Evolutionary conservation across 768 basidiomycete genomes (phyloP).

Genomic region (Lyophyllum decastes): DNA sequence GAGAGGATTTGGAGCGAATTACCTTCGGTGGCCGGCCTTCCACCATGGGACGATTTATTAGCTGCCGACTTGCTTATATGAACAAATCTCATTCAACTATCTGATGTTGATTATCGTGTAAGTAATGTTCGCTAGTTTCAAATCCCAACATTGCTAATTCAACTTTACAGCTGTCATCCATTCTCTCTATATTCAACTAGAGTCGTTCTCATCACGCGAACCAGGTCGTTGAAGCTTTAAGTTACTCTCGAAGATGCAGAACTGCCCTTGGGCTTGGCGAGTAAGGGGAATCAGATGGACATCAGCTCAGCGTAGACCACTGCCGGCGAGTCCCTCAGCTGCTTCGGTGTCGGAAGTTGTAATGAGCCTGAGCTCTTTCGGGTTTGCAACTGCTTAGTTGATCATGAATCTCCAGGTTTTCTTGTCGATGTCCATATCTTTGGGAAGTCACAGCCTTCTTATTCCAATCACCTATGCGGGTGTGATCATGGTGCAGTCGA

Average conservation of each 20-base stretch:
- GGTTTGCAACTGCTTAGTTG: background rate
- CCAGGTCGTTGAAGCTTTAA: background rate
- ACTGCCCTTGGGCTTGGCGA: background rate
- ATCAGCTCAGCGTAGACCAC: background rate
- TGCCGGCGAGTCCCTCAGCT: background rate
- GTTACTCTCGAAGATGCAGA: too few relatives aligned
- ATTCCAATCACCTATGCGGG: background rate
- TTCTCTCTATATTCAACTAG: background rate
- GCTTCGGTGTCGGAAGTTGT: background rate
- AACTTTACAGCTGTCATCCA: background rate
- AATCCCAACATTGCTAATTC: background rate
- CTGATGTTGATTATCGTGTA: background rate
- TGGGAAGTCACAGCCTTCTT: background rate
- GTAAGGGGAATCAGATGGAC: background rate
- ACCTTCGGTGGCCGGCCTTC: constrained; percentile 45
- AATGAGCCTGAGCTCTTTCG: background rate
- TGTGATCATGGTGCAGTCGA: background rate
- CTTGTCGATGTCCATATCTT: background rate
- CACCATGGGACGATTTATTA: constrained; percentile 43
- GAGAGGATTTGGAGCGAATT: constrained; percentile 48
- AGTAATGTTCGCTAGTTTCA: background rate
- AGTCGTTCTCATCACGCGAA: background rate
- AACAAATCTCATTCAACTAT: background rate
- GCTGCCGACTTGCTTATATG: constrained; percentile 14
- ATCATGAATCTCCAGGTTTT: background rate